These are phyloP conservation scores for Cyclotella atomus DNA, from an alignment of 108 stramenopile species.

Conservation along the genomic window DNA sequence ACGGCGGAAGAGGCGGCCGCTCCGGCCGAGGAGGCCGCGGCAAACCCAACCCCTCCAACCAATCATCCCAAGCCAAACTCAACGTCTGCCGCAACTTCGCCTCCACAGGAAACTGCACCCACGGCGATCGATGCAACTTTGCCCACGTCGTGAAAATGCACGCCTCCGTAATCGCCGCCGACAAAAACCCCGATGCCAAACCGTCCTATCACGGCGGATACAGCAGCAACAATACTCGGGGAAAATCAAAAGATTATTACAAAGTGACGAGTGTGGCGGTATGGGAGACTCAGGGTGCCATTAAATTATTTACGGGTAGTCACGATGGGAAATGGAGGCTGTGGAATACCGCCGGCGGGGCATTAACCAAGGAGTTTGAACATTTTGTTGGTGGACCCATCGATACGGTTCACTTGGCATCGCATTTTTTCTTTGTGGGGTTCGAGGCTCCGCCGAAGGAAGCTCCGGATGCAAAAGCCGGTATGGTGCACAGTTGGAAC, in stretches of 20 bases:
- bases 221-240: constrained; percentile 14
- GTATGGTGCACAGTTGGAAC: constrained; percentile 89
- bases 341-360: constrained; percentile 59
- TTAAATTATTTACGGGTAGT: constrained; percentile 84
- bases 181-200: constrained; percentile 44
- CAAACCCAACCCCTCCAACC: neutral
- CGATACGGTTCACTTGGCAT: constrained; percentile 59
- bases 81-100: constrained; percentile 68
- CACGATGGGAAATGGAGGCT: constrained; percentile 90
- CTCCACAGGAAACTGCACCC: constrained; percentile 56
- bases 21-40: constrained; percentile 6
- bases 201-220: constrained; percentile 16
- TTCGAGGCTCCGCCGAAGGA: constrained; percentile 64
- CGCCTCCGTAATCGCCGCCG: constrained; percentile 64
- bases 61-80: constrained; percentile 35
- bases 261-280: constrained; percentile 72
- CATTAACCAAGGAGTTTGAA: constrained; percentile 78
- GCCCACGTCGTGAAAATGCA: constrained; percentile 74
- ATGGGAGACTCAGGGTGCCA: constrained; percentile 74
- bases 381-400: constrained; percentile 80
- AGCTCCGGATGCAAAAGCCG: constrained; percentile 64
- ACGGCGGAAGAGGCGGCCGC: constrained; percentile 12
- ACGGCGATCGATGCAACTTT: constrained; percentile 63
- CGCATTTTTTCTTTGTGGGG: constrained; percentile 80
- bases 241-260: constrained; percentile 35